A percentile compares a stretch with the other conserved stretches of the same genome.
phyloP scores from a whole-genome alignment of 148 eudicot genomes.

The Rhododendron molle region DNA sequence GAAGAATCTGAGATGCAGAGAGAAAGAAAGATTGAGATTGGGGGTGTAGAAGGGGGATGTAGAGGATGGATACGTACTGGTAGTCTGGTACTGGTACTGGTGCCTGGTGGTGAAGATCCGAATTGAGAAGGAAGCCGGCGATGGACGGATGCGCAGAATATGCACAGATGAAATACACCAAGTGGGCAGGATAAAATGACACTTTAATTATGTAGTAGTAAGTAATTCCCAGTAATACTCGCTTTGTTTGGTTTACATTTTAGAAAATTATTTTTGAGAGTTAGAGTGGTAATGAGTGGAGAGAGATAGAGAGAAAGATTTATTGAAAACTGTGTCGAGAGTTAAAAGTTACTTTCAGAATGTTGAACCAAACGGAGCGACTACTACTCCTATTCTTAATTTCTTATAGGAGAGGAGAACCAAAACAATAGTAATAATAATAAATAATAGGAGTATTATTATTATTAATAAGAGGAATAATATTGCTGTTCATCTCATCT shows the following conservation, averaged over 20 bases:
- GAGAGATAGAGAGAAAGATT: too few relatives aligned
- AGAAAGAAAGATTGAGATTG: neutral
- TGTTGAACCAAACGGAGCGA: too few relatives aligned
- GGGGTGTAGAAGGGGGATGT: neutral
- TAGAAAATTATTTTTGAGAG: too few relatives aligned
- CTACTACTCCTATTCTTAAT: neutral
- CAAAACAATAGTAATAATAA: neutral
- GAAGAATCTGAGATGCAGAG: neutral
- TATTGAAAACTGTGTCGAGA: too few relatives aligned
- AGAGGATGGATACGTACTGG: neutral
- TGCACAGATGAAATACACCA: neutral
- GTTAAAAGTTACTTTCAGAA: too few relatives aligned
- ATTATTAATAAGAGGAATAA: too few relatives aligned
- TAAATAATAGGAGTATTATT: too few relatives aligned
- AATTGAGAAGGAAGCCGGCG: constrained; percentile 2
- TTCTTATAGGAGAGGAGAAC: neutral
- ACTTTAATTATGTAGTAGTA: too few relatives aligned
- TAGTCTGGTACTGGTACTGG: too few relatives aligned
- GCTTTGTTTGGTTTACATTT: too few relatives aligned
- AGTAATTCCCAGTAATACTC: neutral
- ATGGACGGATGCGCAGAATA: neutral
- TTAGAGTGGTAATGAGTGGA: too few relatives aligned
- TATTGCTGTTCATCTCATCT: neutral
- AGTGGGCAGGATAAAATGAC: neutral
- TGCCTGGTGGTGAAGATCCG: neutral